These are phyloP conservation scores for Coniferiporia sulphurascens DNA, from an alignment of 1,284 basidiomycete genomes.

Conservation along the genomic window DNA sequence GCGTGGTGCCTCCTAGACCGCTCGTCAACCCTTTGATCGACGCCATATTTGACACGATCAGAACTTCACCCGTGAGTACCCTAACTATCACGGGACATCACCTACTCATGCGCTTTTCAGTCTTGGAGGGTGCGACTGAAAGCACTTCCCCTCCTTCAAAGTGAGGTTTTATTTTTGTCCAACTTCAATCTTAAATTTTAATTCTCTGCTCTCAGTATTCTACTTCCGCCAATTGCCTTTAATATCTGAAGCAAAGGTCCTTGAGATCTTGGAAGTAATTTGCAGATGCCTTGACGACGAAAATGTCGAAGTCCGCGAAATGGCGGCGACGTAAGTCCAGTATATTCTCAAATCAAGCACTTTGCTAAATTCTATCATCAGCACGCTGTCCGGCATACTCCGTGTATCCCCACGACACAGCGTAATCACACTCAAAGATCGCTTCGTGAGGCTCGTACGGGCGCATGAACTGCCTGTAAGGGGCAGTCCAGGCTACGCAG, in stretches of 20 bases:
- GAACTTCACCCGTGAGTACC: conserved; percentile 52
- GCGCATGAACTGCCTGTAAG: conserved; percentile 54
- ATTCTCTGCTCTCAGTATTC: conserved; percentile 42
- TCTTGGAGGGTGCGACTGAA: conserved; percentile 71
- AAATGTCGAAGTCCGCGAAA: conserved; percentile 69
- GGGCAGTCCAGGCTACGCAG: conserved; percentile 53
- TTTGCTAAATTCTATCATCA: conserved; percentile 24
- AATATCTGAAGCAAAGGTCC: conserved; percentile 56
- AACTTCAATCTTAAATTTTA: background rate
- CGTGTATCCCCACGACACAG: conserved; percentile 75
- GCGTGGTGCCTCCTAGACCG: conserved; percentile 56
- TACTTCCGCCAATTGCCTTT: conserved; percentile 70
- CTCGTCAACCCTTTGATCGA: conserved; percentile 58
- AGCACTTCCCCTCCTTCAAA: conserved; percentile 73
- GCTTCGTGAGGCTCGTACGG: conserved; percentile 63
- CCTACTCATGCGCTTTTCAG: conserved; percentile 30
- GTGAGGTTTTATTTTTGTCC: conserved; percentile 28
- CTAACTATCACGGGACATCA: conserved; percentile 1
- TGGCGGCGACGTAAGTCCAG: conserved; percentile 62
- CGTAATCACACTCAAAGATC: conserved; percentile 66
- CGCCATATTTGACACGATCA: conserved; percentile 62
- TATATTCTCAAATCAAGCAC: background rate
- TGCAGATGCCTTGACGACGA: conserved; percentile 71
- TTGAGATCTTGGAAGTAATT: conserved; percentile 66
- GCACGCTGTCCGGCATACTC: conserved; percentile 76